Evolutionary conservation across 768 basidiomycete genomes (phyloP).

Genomic region (Baorangia bicolor): DNA sequence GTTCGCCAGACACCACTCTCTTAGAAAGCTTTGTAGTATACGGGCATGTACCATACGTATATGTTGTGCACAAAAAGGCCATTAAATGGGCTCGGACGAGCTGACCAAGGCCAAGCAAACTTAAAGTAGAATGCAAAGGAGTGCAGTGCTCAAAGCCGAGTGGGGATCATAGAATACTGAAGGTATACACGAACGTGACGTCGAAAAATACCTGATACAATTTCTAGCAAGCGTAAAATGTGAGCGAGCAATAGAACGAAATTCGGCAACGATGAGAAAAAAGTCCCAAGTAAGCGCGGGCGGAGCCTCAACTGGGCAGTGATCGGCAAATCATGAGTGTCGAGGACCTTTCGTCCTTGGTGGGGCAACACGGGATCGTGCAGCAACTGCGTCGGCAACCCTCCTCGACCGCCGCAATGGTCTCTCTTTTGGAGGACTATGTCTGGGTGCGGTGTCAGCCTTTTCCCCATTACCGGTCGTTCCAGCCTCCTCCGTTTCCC

Average conservation of each 20-base stretch:
- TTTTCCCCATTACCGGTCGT: slow-evolving; percentile 12
- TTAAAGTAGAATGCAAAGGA: slow-evolving; percentile 8
- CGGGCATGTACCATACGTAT: slow-evolving; percentile 9
- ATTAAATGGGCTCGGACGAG: slow-evolving; percentile 19
- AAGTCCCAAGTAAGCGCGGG: background rate
- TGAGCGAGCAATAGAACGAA: slow-evolving; percentile 11
- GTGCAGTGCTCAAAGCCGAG: slow-evolving; percentile 18
- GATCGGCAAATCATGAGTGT: slow-evolving; percentile 21
- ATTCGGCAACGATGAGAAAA: slow-evolving; percentile 1
- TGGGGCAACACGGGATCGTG: slow-evolving; percentile 44
- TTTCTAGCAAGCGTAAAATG: slow-evolving; percentile 21
- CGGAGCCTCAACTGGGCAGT: background rate
- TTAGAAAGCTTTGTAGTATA: slow-evolving; percentile 17
- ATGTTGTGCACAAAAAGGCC: slow-evolving; percentile 5
- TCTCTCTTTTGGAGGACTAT: slow-evolving; percentile 3
- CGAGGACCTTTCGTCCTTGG: slow-evolving; percentile 27
- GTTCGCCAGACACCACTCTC: background rate
- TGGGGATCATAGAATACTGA: slow-evolving; percentile 26
- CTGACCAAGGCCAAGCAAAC: slow-evolving; percentile 12
- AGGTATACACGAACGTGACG: slow-evolving; percentile 24
- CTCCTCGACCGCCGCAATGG: slow-evolving; percentile 55
- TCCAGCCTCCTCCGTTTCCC: slow-evolving; percentile 40
- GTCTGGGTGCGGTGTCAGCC: background rate
- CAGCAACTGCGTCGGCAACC: slow-evolving; percentile 58
- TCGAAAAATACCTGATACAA: slow-evolving; percentile 24